Evolutionary conservation across 768 basidiomycete genomes (phyloP).

Genomic region (Rhizopogon vesiculosus): DNA sequence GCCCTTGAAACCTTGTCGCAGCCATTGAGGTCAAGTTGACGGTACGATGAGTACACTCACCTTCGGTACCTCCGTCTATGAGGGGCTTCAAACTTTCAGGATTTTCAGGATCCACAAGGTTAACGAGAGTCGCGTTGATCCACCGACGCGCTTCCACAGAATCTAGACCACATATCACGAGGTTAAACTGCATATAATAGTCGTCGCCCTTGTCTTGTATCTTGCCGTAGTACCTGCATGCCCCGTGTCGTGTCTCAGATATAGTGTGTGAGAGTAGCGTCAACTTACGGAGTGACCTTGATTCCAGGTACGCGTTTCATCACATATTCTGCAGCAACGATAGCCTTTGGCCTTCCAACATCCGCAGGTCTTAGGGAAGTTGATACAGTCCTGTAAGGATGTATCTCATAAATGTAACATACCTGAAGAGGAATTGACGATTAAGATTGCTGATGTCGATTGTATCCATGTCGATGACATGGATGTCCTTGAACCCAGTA

Average conservation of each 20-base stretch:
- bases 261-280: not conserved
- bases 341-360: conserved; percentile 92
- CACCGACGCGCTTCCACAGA: conserved; percentile 96
- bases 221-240: conserved; percentile 83
- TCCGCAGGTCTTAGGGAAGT: conserved; percentile 65
- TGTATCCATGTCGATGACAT: conserved; percentile 99
- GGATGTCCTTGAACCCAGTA: conserved; percentile 96
- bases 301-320: conserved; percentile 96
- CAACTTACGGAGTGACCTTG: conserved; percentile 89
- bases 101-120: conserved; percentile 89
- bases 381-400: not conserved
- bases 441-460: conserved; percentile 99
- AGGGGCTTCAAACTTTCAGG: conserved; percentile 94
- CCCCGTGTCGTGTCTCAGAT: conserved; percentile 9
- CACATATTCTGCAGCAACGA: conserved; percentile 90
- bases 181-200: conserved; percentile 95
- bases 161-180: conserved; percentile 96
- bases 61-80: conserved; percentile 98
- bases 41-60: conserved; percentile 32
- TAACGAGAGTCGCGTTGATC: conserved; percentile 98
- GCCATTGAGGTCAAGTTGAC: not conserved
- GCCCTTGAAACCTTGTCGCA: conserved; percentile 84
- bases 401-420: conserved; percentile 11
- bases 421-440: conserved; percentile 97
- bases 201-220: conserved; percentile 96